These are phyloP conservation scores for Xylaria sp. DNA, from an alignment of 495 filamentous ascomycete genomes.

Conservation along the genomic window DNA sequence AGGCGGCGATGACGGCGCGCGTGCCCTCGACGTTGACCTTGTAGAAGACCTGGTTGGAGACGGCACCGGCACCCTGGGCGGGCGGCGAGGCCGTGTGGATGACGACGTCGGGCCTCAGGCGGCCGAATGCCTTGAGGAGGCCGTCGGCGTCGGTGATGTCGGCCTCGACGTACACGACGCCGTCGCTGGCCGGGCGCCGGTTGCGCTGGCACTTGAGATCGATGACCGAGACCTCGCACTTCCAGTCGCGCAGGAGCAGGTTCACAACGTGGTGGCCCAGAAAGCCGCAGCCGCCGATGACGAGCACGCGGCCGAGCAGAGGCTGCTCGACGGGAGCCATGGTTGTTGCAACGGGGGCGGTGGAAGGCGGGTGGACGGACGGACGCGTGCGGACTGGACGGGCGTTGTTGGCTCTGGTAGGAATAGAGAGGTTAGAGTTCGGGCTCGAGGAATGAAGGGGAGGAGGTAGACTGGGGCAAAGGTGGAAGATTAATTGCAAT, in stretches of 20 bases:
- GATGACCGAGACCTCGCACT: conserved; percentile 75
- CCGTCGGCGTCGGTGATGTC: conserved; percentile 81
- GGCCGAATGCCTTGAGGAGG: conserved; percentile 70
- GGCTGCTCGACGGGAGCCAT: conserved; percentile 50
- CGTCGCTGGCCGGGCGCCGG: conserved; percentile 68
- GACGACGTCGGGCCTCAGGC: conserved; percentile 81
- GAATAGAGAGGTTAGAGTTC: not conserved
- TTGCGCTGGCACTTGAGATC: conserved; percentile 82
- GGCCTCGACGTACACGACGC: conserved; percentile 79
- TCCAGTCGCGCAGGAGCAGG: conserved; percentile 61
- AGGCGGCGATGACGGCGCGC: conserved; percentile 75
- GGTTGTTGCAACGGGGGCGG: conserved; percentile 19
- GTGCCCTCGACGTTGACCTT: conserved; percentile 97
- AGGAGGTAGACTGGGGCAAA: not conserved
- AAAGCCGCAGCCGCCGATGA: conserved; percentile 75
- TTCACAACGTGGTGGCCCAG: conserved; percentile 73
- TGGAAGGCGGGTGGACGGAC: not conserved
- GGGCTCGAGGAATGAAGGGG: not conserved
- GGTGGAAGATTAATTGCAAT: not conserved
- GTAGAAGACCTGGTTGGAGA: conserved; percentile 67
- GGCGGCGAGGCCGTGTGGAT: conserved; percentile 92
- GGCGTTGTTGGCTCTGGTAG: not conserved
- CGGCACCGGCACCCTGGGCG: conserved; percentile 52
- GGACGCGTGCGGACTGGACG: not conserved
- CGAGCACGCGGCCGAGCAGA: conserved; percentile 63